phyloP scores from a whole-genome alignment of 257 asterid species.

The Thymus quinquecostatus region DNA sequence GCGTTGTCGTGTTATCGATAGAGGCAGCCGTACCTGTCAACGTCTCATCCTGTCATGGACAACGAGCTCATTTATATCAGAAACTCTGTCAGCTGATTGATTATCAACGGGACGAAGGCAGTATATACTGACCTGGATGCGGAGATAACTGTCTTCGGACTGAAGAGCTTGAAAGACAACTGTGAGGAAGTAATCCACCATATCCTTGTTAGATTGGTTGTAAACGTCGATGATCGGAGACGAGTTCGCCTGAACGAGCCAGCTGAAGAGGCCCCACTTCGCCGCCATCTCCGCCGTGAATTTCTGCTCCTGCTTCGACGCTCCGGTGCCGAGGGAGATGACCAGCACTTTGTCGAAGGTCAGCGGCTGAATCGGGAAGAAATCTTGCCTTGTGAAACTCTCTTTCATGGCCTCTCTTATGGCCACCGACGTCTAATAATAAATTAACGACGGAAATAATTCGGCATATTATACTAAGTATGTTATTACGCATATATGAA shows the following conservation, averaged over 20 bases:
- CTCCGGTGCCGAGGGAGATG: slow-evolving; percentile 61
- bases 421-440: slow-evolving; percentile 53
- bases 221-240: slow-evolving; percentile 53
- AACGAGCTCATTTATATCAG: too few relatives aligned
- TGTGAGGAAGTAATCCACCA: slow-evolving; percentile 49
- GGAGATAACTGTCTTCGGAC: slow-evolving; percentile 52
- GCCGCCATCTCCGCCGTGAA: slow-evolving; percentile 49
- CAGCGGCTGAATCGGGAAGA: slow-evolving; percentile 42
- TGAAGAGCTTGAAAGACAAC: slow-evolving; percentile 44
- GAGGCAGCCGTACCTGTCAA: slow-evolving; percentile 47
- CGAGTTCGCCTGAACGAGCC: slow-evolving; percentile 48
- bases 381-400: slow-evolving; percentile 32
- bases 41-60: slow-evolving; percentile 42
- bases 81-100: too few relatives aligned
- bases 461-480: background rate
- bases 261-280: slow-evolving; percentile 56
- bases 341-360: slow-evolving; percentile 45
- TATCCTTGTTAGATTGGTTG: slow-evolving; percentile 45
- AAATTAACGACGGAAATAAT: too few relatives aligned
- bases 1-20: slow-evolving; percentile 40
- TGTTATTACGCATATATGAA: too few relatives aligned
- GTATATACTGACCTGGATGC: slow-evolving; percentile 42
- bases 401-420: slow-evolving; percentile 52
- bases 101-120: too few relatives aligned
- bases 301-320: slow-evolving; percentile 43